Evolutionary conservation across 192 early-diverging fungal species (phyloP).

Genomic region (Gigaspora rosea): DNA sequence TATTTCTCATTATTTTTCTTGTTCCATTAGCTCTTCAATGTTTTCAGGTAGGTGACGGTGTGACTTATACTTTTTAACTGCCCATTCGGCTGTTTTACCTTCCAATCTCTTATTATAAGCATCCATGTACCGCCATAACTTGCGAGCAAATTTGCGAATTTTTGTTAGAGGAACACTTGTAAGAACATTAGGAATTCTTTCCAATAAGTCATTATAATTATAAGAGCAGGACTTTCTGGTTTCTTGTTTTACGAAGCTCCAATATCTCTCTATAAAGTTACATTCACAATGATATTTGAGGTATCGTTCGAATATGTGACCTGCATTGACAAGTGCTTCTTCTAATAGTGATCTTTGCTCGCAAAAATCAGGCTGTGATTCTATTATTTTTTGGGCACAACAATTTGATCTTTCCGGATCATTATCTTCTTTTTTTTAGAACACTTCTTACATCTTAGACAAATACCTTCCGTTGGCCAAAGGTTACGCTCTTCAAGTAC

Average conservation of each 20-base stretch:
- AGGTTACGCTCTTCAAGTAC: slow-evolving; percentile 33
- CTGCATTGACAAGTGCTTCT: slow-evolving; percentile 20
- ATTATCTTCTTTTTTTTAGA: slow-evolving; percentile 19
- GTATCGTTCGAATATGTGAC: slow-evolving; percentile 25
- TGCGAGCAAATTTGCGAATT: slow-evolving; percentile 4
- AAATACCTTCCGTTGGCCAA: slow-evolving; percentile 29
- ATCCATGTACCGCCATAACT: slow-evolving; percentile 30
- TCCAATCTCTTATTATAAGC: slow-evolving; percentile 30
- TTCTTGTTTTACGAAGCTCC: slow-evolving; percentile 19
- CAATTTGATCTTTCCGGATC: neutral
- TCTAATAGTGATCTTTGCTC: slow-evolving; percentile 19
- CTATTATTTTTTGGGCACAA: slow-evolving; percentile 20
- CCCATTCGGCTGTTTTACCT: slow-evolving; percentile 22
- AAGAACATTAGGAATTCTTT: neutral
- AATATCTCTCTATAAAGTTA: slow-evolving; percentile 23
- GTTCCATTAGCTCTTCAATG: too few species aligned
- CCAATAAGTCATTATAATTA: slow-evolving; percentile 13
- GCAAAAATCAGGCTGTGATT: slow-evolving; percentile 18
- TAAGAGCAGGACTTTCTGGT: slow-evolving; percentile 7
- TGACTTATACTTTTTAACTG: slow-evolving; percentile 32
- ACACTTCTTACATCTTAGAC: slow-evolving; percentile 31
- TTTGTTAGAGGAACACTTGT: neutral
- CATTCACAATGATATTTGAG: slow-evolving; percentile 17
- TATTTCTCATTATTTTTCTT: too few species aligned
- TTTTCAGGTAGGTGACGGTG: slow-evolving; percentile 21